Percentiles rank a stretch among this genome's conserved stretches.
phyloP scores from a whole-genome alignment of 805 yeast genomes.

The Wickerhamomyces kurtzmanii region DNA sequence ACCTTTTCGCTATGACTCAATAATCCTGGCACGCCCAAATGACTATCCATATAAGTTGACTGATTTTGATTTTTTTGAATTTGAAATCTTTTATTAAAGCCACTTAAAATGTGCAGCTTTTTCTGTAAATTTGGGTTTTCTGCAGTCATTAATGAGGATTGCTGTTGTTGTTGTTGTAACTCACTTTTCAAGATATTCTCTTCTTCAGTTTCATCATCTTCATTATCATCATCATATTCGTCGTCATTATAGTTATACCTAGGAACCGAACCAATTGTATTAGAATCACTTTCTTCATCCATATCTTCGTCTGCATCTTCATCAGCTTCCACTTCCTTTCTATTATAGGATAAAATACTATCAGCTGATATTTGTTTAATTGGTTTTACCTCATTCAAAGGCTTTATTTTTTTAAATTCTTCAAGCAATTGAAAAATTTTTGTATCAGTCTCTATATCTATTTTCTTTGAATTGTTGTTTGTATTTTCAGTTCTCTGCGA shows the following conservation, averaged over 20 bases:
- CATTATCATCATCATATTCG: conserved; percentile 7
- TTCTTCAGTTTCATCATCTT: conserved; percentile 11
- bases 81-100: not conserved
- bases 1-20: too few species aligned
- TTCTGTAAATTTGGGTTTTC: conserved; percentile 1
- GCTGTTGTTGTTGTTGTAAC: not conserved
- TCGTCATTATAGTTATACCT: not conserved
- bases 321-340: not conserved
- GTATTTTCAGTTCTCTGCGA: conserved; percentile 6
- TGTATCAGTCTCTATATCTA: conserved; percentile 1
- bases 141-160: not conserved
- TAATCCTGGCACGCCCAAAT: conserved; percentile 1
- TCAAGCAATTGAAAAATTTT: conserved; percentile 1
- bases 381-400: conserved; percentile 2
- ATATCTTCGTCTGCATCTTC: conserved; percentile 1
- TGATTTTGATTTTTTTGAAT: not conserved
- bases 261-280: conserved; percentile 13
- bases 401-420: conserved; percentile 1
- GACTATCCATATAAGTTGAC: not conserved
- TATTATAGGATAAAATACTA: not conserved
- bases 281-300: conserved; percentile 8
- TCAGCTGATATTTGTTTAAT: not conserved
- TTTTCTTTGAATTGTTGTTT: not conserved
- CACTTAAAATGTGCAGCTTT: not conserved
- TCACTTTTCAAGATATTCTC: not conserved